Percentiles rank a stretch among this genome's conserved stretches.
phyloP scores from a whole-genome alignment of 768 basidiomycete genomes.

The Piloderma croceum region DNA sequence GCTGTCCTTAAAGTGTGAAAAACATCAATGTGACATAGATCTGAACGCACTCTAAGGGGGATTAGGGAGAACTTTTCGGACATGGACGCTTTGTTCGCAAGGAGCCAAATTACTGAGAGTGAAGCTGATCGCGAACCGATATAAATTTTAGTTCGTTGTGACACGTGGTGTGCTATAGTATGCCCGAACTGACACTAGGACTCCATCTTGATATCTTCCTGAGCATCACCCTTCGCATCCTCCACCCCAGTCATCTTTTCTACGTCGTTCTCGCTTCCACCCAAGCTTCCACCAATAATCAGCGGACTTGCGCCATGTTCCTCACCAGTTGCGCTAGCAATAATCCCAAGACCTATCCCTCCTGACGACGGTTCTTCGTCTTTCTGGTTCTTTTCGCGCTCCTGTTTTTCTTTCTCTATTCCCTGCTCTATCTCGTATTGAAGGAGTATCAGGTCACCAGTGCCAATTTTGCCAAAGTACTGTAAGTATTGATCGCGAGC shows the following conservation, averaged over 20 bases:
- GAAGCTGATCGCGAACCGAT: too few relatives aligned
- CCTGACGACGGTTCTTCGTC: too few relatives aligned
- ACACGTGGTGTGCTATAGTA: too few relatives aligned
- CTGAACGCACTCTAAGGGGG: constrained; percentile 45
- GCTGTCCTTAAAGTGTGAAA: constrained; percentile 30
- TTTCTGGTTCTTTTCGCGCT: too few relatives aligned
- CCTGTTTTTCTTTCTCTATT: too few relatives aligned
- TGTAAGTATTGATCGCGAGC: constrained; percentile 69
- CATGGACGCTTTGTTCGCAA: too few relatives aligned
- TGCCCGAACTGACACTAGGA: too few relatives aligned
- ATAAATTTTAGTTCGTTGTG: too few relatives aligned
- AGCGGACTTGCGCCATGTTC: too few relatives aligned
- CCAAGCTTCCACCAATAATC: too few relatives aligned
- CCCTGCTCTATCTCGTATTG: constrained; percentile 33
- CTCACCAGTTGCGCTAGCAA: not conserved
- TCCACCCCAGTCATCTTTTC: not conserved
- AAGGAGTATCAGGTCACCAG: constrained; percentile 60
- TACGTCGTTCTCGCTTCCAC: not conserved
- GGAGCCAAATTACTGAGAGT: too few relatives aligned
- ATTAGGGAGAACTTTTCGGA: constrained; percentile 16
- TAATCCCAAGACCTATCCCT: too few relatives aligned
- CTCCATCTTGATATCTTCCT: not conserved
- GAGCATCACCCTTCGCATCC: not conserved
- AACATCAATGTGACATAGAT: constrained; percentile 7
- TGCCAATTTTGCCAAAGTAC: constrained; percentile 79